Base-by-base conservation (phyloP, 2,329 filamentous ascomycete species). In the Diaporthe citriasiana region DNA sequence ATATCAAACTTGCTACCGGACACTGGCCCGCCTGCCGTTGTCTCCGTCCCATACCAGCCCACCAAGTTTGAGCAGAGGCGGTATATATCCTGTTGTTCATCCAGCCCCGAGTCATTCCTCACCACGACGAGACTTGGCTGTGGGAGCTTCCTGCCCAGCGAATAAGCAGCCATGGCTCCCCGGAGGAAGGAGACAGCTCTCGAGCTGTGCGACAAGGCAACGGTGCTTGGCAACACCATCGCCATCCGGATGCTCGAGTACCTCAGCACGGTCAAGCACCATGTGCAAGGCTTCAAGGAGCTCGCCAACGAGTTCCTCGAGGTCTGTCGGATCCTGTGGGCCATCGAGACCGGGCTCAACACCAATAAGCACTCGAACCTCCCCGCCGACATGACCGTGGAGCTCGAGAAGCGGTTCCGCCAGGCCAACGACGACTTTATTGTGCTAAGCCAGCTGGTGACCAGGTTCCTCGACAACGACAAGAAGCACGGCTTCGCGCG, bases 241-340 rank as follows among this genome's bases (percentile, higher is more conserved):
- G 89, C 91, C 0, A 88, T 92, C 60, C 89, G 88, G 76, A 89
- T 92, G 84, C 86, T 92, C 53, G 91, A 93, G 80, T 92, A 91
- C 76, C 85, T 92, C 30, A 89, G 88, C 71, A 86, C 88, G 6
- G 86, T 87, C 73, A 90, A 89, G 77, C 83, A 87, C 47, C 85
- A 88, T 47, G 87, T 88, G 0, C 83, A 87, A 69, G 88, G 89
- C 42, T 90, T 92, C 80, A 87, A 89, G 74, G 83, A 86, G 35
- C 85, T 94, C 27, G 91, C 92, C 13, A 87, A 88, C 75, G 90
- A 92, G 76, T 93, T 93, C 78, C 87, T 94, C 73, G 91, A 93
- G 72, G 89, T 90, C 7, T 92, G 89, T 80, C 88, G 91, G 71
- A 89, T 91, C 55, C 84, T 94, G 55, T 93, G 91, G 85, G 89